Base-by-base conservation (phyloP, 352 stramenopile genomes). In the Poterioochromonas sp. region DNA sequence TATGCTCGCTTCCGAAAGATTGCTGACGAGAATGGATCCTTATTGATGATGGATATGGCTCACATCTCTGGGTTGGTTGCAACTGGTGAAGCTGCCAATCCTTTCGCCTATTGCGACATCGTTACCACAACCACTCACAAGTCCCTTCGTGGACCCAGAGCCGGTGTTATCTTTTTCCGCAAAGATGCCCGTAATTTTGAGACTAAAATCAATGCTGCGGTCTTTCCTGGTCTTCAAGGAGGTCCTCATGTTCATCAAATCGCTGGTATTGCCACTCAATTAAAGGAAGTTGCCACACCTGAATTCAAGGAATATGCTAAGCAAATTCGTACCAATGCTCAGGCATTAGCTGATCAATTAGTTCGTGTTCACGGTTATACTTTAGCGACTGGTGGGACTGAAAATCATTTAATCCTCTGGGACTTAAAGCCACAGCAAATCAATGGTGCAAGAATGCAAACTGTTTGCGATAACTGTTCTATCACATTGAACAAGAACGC, bases 401-500 rank as follows among this genome's bases (percentile, higher is more conserved):
- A 98, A 84, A 99, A 99, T 89, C 96, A 99, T 87, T 87, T 99
- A 76, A 87, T 99, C 44, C 85, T 99, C 37, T 98, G 94, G 94
- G 95, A 99, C 85, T 84, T 99, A 78, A 91, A 94, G 81, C 92
- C 93, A 12, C 81, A 92, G 40, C 1, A 81, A 77, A 86, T 99
- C 54, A 98, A 94, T 62, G 96, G 96, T 83, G 96, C 92, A 64
- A 99, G 98, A 88, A 90, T 99, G 43, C 94, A 99, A 87, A 98
- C 97, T 85, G 87, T 98, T 2, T 97, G 95, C 81, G 95, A 99
- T 83, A 84, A 93, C 58, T 92, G 94, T 18, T 91, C 90, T 84
- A 99, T 99, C 81, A 98, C 96, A 64, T 87, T 98, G 0, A 99
- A 99, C 88, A 99, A 99, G 88, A 99, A 99, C 86, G 94, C 94